Evolutionary conservation across 805 yeast species (phyloP), one percentile per base, ranked within the genome.

Genomic region (Monosporozyma servazzii): DNA sequence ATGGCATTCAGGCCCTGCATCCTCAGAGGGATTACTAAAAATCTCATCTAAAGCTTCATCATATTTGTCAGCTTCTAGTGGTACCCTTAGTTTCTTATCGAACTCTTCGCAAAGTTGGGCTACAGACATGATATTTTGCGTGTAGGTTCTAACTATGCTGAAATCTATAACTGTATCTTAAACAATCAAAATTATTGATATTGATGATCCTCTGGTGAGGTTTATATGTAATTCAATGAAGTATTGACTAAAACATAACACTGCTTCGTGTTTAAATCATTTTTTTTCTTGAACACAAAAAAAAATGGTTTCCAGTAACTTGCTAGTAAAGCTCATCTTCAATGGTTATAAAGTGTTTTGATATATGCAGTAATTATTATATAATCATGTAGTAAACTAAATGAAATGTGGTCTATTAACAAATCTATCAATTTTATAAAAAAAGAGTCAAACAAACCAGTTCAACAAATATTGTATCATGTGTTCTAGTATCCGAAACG

Each of bases 1-100:
- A 48, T 17, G 37, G 17, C 25, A 47, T 9, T 25, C 3, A 21
- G 44, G 8, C 9, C 7, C 23, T 27, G 37, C 5, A 17, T 40
- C 8, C 9, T 25, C 15, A 5, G 27, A 17, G 10, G 25, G 7
- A 11, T 18, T 18, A 40, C 17, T 48, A 37, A 63, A 58, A 6
- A 63, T 51, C 37, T 49, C 47, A 44, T 54, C 52, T 8, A 63
- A 39, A 8, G 59, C 62, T 20, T 53, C 33, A 15, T 48, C 59
- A 21, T 62, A 60, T 33, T 52, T 51, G n/a, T 49, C 49, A 11
- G 56, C 45, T 21, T 52, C 56, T 8, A 55, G 45, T n/a, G 54
- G 49, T 13, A 47, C 49, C 48, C 49, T 55, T 46, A 58, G 29
- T 39, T 51, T 47, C 44, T 54, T 49, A 18, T 55, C 59, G 21